These are phyloP conservation scores for Aspergillus affinis DNA, from an alignment of 495 filamentous ascomycete species.

Conservation along the genomic window DNA sequence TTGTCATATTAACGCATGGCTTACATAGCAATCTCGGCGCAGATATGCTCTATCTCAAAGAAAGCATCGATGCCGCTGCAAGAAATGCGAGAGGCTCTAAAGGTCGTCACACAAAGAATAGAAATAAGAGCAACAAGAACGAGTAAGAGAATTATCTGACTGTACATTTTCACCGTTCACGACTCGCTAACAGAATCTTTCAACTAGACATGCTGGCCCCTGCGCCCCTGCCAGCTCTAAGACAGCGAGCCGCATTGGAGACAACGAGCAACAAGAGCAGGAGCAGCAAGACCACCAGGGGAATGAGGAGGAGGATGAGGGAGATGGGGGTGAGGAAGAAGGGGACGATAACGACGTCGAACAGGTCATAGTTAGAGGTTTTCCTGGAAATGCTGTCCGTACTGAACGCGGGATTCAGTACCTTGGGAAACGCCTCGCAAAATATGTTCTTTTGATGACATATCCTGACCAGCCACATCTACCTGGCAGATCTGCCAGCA, in stretches of 20 bases:
- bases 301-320: constrained; percentile 31
- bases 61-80: constrained; percentile 85
- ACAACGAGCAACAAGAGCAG: too few relatives aligned
- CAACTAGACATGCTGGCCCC: neutral
- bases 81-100: constrained; percentile 63
- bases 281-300: too few relatives aligned
- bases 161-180: neutral
- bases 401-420: constrained; percentile 97
- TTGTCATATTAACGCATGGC: constrained; percentile 92
- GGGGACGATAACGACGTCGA: constrained; percentile 67
- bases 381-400: constrained; percentile 81
- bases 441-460: constrained; percentile 82
- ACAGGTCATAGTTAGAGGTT: constrained; percentile 91
- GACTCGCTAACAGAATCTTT: neutral
- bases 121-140: neutral
- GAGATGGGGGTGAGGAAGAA: neutral
- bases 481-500: constrained; percentile 61
- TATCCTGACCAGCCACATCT: constrained; percentile 88
- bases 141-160: neutral
- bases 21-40: constrained; percentile 95
- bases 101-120: neutral
- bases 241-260: neutral
- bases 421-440: constrained; percentile 91
- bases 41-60: constrained; percentile 96
- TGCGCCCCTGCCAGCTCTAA: neutral